phyloP scores from a whole-genome alignment of 208 protist species.

The Leishmania tropica region DNA sequence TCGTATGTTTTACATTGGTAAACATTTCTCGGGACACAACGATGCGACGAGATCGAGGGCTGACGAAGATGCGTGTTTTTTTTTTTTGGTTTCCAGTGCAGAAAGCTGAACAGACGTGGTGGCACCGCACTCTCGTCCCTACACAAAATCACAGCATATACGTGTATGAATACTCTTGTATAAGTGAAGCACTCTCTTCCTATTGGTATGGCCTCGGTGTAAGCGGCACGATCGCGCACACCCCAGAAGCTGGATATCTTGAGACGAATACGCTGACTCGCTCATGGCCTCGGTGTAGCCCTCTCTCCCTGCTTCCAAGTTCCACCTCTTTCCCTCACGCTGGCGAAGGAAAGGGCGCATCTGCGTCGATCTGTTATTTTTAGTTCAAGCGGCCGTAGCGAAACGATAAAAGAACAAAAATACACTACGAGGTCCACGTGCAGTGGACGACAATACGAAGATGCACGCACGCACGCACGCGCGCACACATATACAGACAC shows the following conservation, averaged over 20 bases:
- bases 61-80: not conserved
- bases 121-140: not conserved
- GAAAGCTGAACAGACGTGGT: not conserved
- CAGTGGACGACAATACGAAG: not conserved
- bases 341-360: not conserved
- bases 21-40: not conserved
- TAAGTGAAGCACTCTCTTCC: not conserved
- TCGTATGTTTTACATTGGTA: not conserved
- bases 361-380: too few species aligned
- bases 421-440: not conserved
- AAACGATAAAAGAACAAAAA: not conserved
- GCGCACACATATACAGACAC: not conserved
- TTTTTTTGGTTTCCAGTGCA: not conserved
- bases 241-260: not conserved
- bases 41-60: not conserved
- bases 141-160: not conserved
- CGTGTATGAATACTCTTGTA: not conserved
- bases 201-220: not conserved
- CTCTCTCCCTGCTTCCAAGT: not conserved
- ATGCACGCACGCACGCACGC: not conserved
- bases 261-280: not conserved
- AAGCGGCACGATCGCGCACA: not conserved
- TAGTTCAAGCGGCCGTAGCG: not conserved
- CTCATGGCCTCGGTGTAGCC: not conserved
- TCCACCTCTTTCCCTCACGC: not conserved